Evolutionary conservation across 495 filamentous ascomycete genomes (phyloP).

Genomic region (Penicillium robsamsonii): DNA sequence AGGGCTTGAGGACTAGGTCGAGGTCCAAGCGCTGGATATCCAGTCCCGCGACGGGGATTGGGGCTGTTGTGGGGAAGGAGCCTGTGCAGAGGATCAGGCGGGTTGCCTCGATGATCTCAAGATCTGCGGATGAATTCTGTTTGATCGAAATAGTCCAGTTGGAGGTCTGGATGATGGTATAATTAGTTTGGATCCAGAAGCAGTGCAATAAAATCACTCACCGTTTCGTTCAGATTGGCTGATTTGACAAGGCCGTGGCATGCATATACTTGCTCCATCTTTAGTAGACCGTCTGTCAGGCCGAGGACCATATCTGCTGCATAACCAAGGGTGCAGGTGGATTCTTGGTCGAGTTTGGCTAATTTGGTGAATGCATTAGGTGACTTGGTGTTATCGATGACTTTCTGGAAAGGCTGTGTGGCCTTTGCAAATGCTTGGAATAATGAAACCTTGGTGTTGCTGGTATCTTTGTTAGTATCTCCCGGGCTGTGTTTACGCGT

Average conservation of each 20-base stretch:
- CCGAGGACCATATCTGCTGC: conserved; percentile 53
- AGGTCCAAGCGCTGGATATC: conserved; percentile 46
- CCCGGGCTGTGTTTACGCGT: background rate
- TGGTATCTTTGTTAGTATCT: conserved; percentile 21
- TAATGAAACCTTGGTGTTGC: conserved; percentile 51
- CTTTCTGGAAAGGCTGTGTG: conserved; percentile 46
- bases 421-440: conserved; percentile 53
- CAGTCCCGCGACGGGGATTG: conserved; percentile 36
- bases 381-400: conserved; percentile 42
- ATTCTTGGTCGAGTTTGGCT: conserved; percentile 51
- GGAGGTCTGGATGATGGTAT: conserved; percentile 18
- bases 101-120: conserved; percentile 35
- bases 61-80: conserved; percentile 46
- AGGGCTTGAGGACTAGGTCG: conserved; percentile 55
- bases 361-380: conserved; percentile 54
- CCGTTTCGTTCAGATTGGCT: conserved; percentile 35
- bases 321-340: conserved; percentile 52
- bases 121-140: conserved; percentile 26
- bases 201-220: conserved; percentile 16
- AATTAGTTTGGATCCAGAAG: conserved; percentile 9
- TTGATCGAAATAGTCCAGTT: conserved; percentile 48
- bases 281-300: conserved; percentile 49
- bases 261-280: conserved; percentile 43
- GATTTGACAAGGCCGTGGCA: conserved; percentile 43
- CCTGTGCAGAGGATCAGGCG: conserved; percentile 60